Percentiles rank a stretch among this genome's conserved stretches.
phyloP scores from a whole-genome alignment of 208 protist species.

The Naegleria lovaniensis region DNA sequence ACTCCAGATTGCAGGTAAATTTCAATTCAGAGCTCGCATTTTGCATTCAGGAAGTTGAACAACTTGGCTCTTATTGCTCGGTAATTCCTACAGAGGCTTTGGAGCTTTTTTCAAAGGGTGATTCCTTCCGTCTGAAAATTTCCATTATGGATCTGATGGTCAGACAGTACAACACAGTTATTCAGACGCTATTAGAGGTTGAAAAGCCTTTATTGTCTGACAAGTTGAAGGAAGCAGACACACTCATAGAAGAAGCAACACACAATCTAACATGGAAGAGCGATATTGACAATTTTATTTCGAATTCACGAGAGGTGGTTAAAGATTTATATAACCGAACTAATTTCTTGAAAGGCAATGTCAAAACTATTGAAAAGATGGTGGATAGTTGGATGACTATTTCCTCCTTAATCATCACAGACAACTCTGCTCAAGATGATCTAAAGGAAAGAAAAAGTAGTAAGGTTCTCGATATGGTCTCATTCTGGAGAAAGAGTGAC shows the following conservation, averaged over 20 bases:
- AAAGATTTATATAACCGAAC: conserved; percentile 19
- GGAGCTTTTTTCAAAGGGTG: neutral
- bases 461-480: neutral
- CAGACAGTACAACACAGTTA: conserved; percentile 21
- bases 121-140: neutral
- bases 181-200: conserved; percentile 16
- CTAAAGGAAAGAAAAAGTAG: neutral
- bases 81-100: neutral
- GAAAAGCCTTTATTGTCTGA: neutral
- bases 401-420: neutral
- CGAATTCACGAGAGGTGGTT: neutral
- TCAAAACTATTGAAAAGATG: conserved; percentile 30
- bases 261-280: neutral
- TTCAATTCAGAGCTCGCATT: conserved; percentile 52
- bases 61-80: conserved; percentile 36
- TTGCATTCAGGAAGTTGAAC: conserved; percentile 57
- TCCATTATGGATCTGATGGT: neutral
- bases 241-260: neutral
- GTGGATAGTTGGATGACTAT: conserved; percentile 5
- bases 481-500: neutral
- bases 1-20: conserved; percentile 48
- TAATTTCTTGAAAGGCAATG: conserved; percentile 29
- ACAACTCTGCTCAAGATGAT: neutral
- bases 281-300: conserved; percentile 6
- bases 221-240: neutral